Evolutionary conservation across 2,329 filamentous ascomycete species (phyloP).

Genomic region (Calonectria henricotiae): DNA sequence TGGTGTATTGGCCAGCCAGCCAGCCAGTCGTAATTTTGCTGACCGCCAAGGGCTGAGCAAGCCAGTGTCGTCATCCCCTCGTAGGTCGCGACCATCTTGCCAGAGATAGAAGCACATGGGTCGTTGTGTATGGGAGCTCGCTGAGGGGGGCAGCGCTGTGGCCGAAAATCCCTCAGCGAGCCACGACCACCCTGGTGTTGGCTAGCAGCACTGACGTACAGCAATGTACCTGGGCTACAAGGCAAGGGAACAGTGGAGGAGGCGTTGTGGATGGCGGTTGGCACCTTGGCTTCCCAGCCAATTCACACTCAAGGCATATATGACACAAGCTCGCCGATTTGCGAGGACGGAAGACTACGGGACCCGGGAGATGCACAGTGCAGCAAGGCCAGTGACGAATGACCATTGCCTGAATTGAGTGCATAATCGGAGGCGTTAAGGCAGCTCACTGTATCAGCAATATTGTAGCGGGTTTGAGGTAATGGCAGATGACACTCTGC

Average conservation of each 20-base stretch:
- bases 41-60: constrained; percentile 49
- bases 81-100: constrained; percentile 42
- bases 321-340: constrained; percentile 39
- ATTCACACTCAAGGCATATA: constrained; percentile 21
- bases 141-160: constrained; percentile 41
- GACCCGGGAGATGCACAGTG: constrained; percentile 50
- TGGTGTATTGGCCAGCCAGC: constrained; percentile 30
- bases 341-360: constrained; percentile 43
- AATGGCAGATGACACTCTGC: constrained; percentile 26
- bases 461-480: constrained; percentile 31
- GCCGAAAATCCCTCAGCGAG: constrained; percentile 53
- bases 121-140: constrained; percentile 39
- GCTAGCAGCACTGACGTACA: constrained; percentile 50
- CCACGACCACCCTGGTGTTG: constrained; percentile 46
- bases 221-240: constrained; percentile 49
- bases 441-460: constrained; percentile 33
- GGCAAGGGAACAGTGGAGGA: constrained; percentile 41
- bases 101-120: constrained; percentile 50
- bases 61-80: constrained; percentile 51
- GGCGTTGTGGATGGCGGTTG: constrained; percentile 27
- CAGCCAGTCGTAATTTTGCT: constrained; percentile 52
- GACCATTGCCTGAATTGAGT: constrained; percentile 26
- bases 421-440: constrained; percentile 33
- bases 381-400: constrained; percentile 33
- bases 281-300: constrained; percentile 22